Evolutionary conservation across 495 filamentous ascomycete genomes (phyloP), one percentile per base, ranked within the genome.

Genomic region (Trichoderma parareesei): DNA sequence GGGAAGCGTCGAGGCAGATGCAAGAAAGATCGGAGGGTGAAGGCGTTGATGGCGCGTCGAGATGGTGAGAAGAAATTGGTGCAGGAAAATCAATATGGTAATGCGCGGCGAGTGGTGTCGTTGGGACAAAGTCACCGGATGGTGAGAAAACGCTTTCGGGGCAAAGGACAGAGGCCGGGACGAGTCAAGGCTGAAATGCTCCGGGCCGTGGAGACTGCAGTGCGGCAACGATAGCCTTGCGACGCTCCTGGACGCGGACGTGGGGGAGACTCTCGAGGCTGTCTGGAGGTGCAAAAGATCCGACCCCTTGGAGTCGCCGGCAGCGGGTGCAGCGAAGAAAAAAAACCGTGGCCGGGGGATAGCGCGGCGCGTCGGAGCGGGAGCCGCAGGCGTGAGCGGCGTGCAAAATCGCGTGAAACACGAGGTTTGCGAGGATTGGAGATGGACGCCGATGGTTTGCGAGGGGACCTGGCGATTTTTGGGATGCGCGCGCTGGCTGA

Each of bases 381-480:
- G 37, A 49, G 37, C 43, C 61, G 55, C 27, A 67, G 67, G 69
- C 68, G 70, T 46, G 49, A 64, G 65, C 66, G 67, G 72, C 71
- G 66, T 70, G 70, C 69, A 71, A 57, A 75, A 74, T 73, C 71
- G 77, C 74, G 78, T 74, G 74, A 72, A 72, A 72, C 66, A 71
- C 70, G 69, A 75, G 69, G 71, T 72, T 73, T 69, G 72, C 73
- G 73, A 70, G 67, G 72, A 73, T 74, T 76, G 67, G 69, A 73
- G 78, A 81, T 82, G 77, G 74, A 66, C 65, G 71, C 76, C 70
- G 77, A 82, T 82, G 77, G 72, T 76, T 78, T 75, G 75, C 75
- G 76, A 75, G 74, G 77, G 70, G 77, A 76, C 76, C 71, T 74
- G 77, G 78, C 74, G 79, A 78, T 80, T 82, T 82, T 82, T 81